Base-by-base conservation (phyloP, 2,329 filamentous ascomycete species). In the Cladobotryum mycophilum region DNA sequence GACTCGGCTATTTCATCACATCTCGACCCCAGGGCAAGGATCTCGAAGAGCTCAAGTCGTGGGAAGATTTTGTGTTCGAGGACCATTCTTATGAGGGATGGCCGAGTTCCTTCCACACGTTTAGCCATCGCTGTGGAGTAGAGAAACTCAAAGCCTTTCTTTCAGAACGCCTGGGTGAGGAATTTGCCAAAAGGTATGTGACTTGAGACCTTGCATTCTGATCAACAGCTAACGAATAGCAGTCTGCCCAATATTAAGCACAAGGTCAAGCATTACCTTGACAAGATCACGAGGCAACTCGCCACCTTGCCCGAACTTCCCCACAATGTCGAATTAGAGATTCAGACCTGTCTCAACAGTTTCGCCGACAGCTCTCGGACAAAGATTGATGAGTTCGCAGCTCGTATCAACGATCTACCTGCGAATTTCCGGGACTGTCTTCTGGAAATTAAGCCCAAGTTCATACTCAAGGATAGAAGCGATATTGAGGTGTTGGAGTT, bases 1-100 rank as follows among this genome's bases (percentile, higher is more conserved):
- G 83, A 0, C 75, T 88, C n/a, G 87, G 86, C 0, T 96, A 92
- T 61, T 95, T 85, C 54, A 81, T 88, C 8, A 88, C 91, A 0
- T 87, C 85, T 0, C 80, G 85, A 1, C 84, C 85, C 3, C 77
- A 79, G 25, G 70, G 68, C 1, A 75, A 80, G 45, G 68, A 75
- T 0, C 69, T 85, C 1, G 76, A 78, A 2, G 68, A 75, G n/a
- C 71, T 79, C 3, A 69, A 67, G 7, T 66, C 65, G 2, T 80
- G 73, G 69, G 80, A 83, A 47, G 73, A 78, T 12, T 60, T 66
- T 0, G 74, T 81, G 41, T 82, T 83, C 49, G 70, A 74, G 12
- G 60, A 66, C 1, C 55, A 66, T 14, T 60, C 58, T 2, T 55
- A 64, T 48, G 63, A 69, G 1, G 59, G 63, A 4, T 83, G 80